Evolutionary conservation across 805 yeast genomes (phyloP).

Genomic region (Candida coquimbonensis): DNA sequence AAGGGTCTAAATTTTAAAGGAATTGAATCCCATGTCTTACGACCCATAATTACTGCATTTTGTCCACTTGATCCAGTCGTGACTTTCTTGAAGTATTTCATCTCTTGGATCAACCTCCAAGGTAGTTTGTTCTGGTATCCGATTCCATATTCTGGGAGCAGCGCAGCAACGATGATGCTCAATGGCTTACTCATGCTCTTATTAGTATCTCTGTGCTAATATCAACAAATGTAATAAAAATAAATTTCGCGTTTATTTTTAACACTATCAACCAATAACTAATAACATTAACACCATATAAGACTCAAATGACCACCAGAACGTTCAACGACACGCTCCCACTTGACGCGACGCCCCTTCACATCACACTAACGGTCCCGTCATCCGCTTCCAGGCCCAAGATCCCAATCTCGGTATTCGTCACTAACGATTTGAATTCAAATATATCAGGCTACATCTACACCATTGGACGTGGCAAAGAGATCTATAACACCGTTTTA

Average conservation of each 20-base stretch:
- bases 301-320: neutral
- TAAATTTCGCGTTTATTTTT: too few relatives aligned
- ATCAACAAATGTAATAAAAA: too few relatives aligned
- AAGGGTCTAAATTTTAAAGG: conserved; percentile 82
- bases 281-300: too few relatives aligned
- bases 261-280: too few relatives aligned
- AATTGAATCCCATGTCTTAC: conserved; percentile 93
- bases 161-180: conserved; percentile 72
- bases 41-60: conserved; percentile 92
- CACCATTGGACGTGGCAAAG: conserved; percentile 28
- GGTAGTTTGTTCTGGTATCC: conserved; percentile 80
- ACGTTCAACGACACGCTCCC: conserved; percentile 5
- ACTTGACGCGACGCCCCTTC: conserved; percentile 12
- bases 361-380: conserved; percentile 12
- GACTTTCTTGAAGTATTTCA: conserved; percentile 74
- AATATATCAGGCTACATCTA: conserved; percentile 39
- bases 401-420: conserved; percentile 31
- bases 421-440: conserved; percentile 27
- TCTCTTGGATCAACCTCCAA: conserved; percentile 80
- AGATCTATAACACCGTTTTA: conserved; percentile 36
- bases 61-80: conserved; percentile 40
- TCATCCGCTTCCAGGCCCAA: conserved; percentile 4
- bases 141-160: conserved; percentile 75
- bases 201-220: too few relatives aligned
- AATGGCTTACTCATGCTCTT: too few relatives aligned